Evolutionary conservation across 306 rosid species (phyloP).

Genomic region (Cotoneaster glaucophyllus): DNA sequence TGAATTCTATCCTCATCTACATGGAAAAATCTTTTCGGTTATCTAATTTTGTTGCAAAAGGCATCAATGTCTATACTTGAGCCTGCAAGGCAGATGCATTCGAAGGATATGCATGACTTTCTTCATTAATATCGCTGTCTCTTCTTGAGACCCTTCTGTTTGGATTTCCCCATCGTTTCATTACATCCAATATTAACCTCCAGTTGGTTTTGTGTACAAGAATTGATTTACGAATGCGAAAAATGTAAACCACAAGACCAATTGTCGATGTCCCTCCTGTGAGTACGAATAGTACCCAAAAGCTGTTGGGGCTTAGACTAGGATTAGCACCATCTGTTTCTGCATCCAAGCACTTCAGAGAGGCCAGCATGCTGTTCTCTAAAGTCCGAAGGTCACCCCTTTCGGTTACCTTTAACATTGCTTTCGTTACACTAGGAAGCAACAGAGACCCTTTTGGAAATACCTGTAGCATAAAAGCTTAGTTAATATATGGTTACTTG

Average conservation of each 20-base stretch:
- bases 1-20: background rate
- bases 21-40: background rate
- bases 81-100: background rate
- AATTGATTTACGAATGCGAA: background rate
- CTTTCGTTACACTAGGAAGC: constrained; percentile 22
- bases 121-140: constrained; percentile 1
- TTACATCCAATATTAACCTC: constrained; percentile 12
- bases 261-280: constrained; percentile 39
- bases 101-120: background rate
- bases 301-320: constrained; percentile 38
- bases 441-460: constrained; percentile 32
- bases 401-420: constrained; percentile 29
- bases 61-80: background rate
- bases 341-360: constrained; percentile 19
- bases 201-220: constrained; percentile 6
- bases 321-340: constrained; percentile 3
- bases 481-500: background rate
- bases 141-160: constrained; percentile 18
- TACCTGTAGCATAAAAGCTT: constrained; percentile 18
- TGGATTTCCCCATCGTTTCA: constrained; percentile 21
- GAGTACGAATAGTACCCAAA: constrained; percentile 26
- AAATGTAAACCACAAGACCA: constrained; percentile 26
- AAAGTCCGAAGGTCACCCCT: constrained; percentile 16
- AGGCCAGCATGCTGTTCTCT: constrained; percentile 33
- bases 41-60: background rate